Evolutionary conservation across 345 rosid species (phyloP), one percentile per base, ranked within the genome.

Genomic region (Rubroshorea leprosula): DNA sequence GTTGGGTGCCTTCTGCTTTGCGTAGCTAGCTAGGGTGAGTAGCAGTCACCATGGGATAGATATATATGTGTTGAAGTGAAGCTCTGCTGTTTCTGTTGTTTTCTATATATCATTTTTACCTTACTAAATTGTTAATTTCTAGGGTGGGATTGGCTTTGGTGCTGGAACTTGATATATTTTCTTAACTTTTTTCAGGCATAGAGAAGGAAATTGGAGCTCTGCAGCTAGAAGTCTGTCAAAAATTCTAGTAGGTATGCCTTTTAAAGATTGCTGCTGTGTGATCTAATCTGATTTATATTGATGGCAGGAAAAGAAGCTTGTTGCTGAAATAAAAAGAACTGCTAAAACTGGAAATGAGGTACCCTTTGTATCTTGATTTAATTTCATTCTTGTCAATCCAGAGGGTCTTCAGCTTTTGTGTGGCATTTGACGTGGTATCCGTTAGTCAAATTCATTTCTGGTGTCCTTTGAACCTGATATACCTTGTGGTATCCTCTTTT

Each of bases 301-400:
- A 63, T 50, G 18, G 49, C 79, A 92, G 98, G 97, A 92, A 79
- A 92, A 92, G 74, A 89, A 81, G 78, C 96, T 92, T 21, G 86
- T 92, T 61, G 87, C 86, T 8, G 97, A 92, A 80, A 92, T 92
- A 0, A 92, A 92, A 77, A 83, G 78, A 74, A 89, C 89, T 12
- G 97, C 98, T 46, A 86, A 89, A 80, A 78, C 85, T 2, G 98
- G 97, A 38, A 92, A 92, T 71, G 98, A 92, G 87, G 98, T 88
- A 71, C 10, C 9, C 14, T 61, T 43, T 21, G 43, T 24, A 18
- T 2, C 7, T 0, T 64, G 13, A 24, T 57, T 43, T 15, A 13
- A 20, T 23, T 38, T 24, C 5, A 19, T 44, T 50, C 35, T 29
- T 3, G 0, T 14, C 17, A 6, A 7, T 56, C 12, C 7, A 41